Evolutionary conservation across 2,329 filamentous ascomycete species (phyloP).

Genomic region (Coniochaeta sp.): DNA sequence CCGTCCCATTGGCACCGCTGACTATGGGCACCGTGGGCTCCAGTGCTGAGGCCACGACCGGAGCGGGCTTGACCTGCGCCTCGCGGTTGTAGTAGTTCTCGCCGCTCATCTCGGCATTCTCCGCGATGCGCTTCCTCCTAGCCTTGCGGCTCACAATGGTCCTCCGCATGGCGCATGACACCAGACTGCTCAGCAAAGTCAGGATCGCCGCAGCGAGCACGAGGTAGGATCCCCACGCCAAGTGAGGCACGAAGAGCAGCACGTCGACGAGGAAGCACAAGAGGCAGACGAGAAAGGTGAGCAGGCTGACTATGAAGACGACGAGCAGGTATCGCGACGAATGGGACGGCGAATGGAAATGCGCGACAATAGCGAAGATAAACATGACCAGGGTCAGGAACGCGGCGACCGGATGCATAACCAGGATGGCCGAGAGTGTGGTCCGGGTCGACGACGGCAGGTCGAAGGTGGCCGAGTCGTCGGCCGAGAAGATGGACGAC

Average conservation of each 20-base stretch:
- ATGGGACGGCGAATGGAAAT: slow-evolving; percentile 82
- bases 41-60: slow-evolving; percentile 30
- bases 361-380: slow-evolving; percentile 68
- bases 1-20: slow-evolving; percentile 43
- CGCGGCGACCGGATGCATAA: slow-evolving; percentile 88
- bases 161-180: slow-evolving; percentile 91
- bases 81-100: slow-evolving; percentile 81
- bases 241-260: slow-evolving; percentile 85
- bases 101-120: slow-evolving; percentile 96
- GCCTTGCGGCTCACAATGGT: slow-evolving; percentile 88
- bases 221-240: slow-evolving; percentile 91
- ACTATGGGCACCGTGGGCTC: slow-evolving; percentile 54
- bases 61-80: slow-evolving; percentile 40
- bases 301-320: slow-evolving; percentile 77
- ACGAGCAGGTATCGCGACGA: slow-evolving; percentile 82
- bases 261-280: slow-evolving; percentile 91
- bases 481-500: slow-evolving; percentile 39
- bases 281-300: slow-evolving; percentile 76
- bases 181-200: slow-evolving; percentile 71
- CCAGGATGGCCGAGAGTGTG: slow-evolving; percentile 77
- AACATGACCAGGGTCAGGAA: slow-evolving; percentile 81
- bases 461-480: slow-evolving; percentile 42
- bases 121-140: slow-evolving; percentile 82
- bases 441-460: slow-evolving; percentile 44
- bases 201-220: slow-evolving; percentile 84